Evolutionary conservation across 2,329 filamentous ascomycete species (phyloP).

Genomic region (Ophiocordyceps sinensis): DNA sequence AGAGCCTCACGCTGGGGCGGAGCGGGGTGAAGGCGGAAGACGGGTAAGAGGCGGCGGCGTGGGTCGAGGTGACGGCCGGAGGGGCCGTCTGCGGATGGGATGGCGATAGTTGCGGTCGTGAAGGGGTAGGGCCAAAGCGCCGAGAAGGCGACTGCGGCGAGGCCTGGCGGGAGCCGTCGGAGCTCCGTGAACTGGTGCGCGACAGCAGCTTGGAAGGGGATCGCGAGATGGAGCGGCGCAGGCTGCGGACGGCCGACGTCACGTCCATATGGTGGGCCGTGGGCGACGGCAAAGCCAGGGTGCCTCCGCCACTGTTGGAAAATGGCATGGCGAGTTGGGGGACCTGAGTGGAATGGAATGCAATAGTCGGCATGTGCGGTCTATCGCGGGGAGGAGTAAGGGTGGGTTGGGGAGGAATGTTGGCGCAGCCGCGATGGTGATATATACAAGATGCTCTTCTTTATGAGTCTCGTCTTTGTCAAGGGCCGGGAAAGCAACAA

Average conservation of each 20-base stretch:
- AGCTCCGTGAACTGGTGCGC: slow-evolving; percentile 31
- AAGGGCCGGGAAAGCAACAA: background rate
- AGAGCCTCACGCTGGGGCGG: slow-evolving; percentile 51
- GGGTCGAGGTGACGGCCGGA: slow-evolving; percentile 15
- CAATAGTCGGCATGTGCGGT: slow-evolving; percentile 3
- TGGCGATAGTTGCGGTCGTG: slow-evolving; percentile 17
- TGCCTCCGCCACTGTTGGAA: slow-evolving; percentile 51
- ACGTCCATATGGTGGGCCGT: slow-evolving; percentile 73
- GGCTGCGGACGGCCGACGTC: slow-evolving; percentile 64
- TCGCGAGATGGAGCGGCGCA: slow-evolving; percentile 76
- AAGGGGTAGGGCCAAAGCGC: slow-evolving; percentile 22
- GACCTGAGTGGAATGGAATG: slow-evolving; percentile 13
- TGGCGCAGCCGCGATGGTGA: slow-evolving; percentile 1
- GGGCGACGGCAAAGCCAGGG: slow-evolving; percentile 75
- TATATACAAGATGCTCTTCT: background rate
- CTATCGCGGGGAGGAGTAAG: slow-evolving; percentile 7
- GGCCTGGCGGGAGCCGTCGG: slow-evolving; percentile 29
- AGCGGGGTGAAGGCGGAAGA: slow-evolving; percentile 49
- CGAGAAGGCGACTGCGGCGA: slow-evolving; percentile 39
- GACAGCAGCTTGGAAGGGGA: slow-evolving; percentile 83
- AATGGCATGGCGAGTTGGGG: slow-evolving; percentile 36
- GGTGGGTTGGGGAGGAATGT: slow-evolving; percentile 12
- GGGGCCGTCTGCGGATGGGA: slow-evolving; percentile 20
- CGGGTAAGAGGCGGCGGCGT: slow-evolving; percentile 15
- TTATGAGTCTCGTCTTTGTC: background rate